phyloP scores from a whole-genome alignment of 2,329 filamentous ascomycete species.

The Aspergillus quadricinctus region DNA sequence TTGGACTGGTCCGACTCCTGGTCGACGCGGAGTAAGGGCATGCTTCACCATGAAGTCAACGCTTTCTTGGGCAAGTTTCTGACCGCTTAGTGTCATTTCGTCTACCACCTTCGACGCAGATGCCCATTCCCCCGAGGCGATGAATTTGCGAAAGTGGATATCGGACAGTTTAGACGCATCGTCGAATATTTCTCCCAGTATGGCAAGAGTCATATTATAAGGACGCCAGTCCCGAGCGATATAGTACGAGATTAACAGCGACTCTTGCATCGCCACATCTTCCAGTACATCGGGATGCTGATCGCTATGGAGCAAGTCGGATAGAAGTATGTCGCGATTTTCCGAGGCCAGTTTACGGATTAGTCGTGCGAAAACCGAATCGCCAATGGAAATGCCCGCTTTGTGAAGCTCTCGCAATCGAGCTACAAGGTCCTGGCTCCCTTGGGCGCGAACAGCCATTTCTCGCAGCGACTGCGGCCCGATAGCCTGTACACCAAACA shows the following conservation, averaged over 20 bases:
- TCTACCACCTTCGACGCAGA: slow-evolving; percentile 36
- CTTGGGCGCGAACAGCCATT: slow-evolving; percentile 63
- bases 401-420: slow-evolving; percentile 59
- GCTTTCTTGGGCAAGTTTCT: slow-evolving; percentile 42
- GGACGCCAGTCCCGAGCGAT: slow-evolving; percentile 47
- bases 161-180: slow-evolving; percentile 30
- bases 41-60: slow-evolving; percentile 41
- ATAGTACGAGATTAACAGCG: slow-evolving; percentile 51
- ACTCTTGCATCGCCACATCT: slow-evolving; percentile 51
- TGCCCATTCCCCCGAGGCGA: slow-evolving; percentile 29
- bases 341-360: slow-evolving; percentile 60
- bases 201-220: slow-evolving; percentile 53
- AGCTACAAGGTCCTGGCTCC: slow-evolving; percentile 51
- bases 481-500: slow-evolving; percentile 67
- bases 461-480: slow-evolving; percentile 74
- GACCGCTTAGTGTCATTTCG: slow-evolving; percentile 46
- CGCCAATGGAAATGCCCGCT: slow-evolving; percentile 59
- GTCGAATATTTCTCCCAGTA: slow-evolving; percentile 42
- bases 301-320: slow-evolving; percentile 54
- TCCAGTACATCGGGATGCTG: slow-evolving; percentile 63
- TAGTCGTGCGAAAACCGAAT: slow-evolving; percentile 61
- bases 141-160: slow-evolving; percentile 38
- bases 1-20: slow-evolving; percentile 18
- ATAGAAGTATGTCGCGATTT: slow-evolving; percentile 50
- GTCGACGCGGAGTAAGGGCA: slow-evolving; percentile 27